phyloP scores from a whole-genome alignment of 805 yeast genomes.

The Torulaspora gathmanii region DNA sequence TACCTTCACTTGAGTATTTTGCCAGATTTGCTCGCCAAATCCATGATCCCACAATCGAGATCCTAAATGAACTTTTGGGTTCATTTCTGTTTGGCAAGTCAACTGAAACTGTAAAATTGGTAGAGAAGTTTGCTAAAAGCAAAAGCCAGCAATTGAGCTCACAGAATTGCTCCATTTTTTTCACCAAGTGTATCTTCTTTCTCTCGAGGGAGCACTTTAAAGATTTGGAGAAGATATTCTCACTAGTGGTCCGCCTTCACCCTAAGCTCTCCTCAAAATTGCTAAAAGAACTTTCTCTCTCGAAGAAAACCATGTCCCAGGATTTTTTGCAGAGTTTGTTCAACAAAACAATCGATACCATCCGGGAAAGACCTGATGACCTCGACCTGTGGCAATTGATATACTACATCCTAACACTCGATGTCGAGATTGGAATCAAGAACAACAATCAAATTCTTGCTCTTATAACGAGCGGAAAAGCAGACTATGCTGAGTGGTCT shows the following conservation, averaged over 20 bases:
- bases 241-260: constrained; percentile 38
- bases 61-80: constrained; percentile 5
- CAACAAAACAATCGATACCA: constrained; percentile 9
- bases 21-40: constrained; percentile 1
- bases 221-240: constrained; percentile 46
- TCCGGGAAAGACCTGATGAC: constrained; percentile 1
- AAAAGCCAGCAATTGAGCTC: constrained; percentile 10
- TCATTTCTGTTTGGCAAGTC: constrained; percentile 16
- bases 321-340: constrained; percentile 41
- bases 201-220: constrained; percentile 25
- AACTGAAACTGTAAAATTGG: constrained; percentile 15
- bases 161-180: constrained; percentile 16
- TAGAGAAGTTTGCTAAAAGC: constrained; percentile 22
- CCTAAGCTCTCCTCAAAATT: constrained; percentile 42
- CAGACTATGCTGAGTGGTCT: constrained; percentile 7
- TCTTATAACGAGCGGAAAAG: constrained; percentile 10
- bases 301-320: constrained; percentile 51
- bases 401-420: constrained; percentile 46
- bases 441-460: constrained; percentile 30
- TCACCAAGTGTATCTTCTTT: constrained; percentile 20
- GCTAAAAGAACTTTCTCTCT: constrained; percentile 43
- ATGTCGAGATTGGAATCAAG: constrained; percentile 53
- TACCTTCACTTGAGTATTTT: constrained; percentile 24
- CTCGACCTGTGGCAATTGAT: constrained; percentile 44
- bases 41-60: neutral